Evolutionary conservation across 1,284 basidiomycete genomes (phyloP).

Genomic region (Meira miltonrushii): DNA sequence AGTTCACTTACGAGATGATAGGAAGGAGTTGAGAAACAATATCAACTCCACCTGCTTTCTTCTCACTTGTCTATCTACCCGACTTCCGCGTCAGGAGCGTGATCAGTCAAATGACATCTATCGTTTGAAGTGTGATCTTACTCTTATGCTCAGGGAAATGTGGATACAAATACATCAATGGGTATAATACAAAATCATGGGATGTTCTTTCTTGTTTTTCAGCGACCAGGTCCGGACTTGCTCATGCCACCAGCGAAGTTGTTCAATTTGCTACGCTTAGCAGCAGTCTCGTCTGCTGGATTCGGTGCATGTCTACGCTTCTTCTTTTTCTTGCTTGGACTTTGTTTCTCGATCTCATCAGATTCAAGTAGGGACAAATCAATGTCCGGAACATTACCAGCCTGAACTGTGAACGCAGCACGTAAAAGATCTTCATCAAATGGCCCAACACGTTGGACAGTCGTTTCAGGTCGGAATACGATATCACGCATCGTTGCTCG

Average conservation of each 20-base stretch:
- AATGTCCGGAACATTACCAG: background rate
- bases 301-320: background rate
- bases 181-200: too few species aligned
- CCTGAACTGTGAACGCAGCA: conserved; percentile 9
- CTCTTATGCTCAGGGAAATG: too few species aligned
- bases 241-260: background rate
- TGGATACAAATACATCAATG: too few species aligned
- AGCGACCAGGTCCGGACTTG: too few species aligned
- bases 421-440: conserved; percentile 15
- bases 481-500: conserved; percentile 15
- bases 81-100: too few species aligned
- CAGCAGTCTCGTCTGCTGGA: background rate
- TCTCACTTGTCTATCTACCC: too few species aligned
- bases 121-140: too few species aligned
- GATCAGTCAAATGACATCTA: too few species aligned
- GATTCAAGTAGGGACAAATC: conserved; percentile 9
- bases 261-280: conserved; percentile 1
- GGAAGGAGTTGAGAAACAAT: too few species aligned
- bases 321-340: conserved; percentile 9
- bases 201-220: too few species aligned
- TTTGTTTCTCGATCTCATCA: conserved; percentile 1
- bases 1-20: too few species aligned
- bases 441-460: conserved; percentile 12
- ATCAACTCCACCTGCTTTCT: too few species aligned
- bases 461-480: conserved; percentile 18